Evolutionary conservation across 305 asterid genomes (phyloP).

Genomic region (Salvia sclarea): DNA sequence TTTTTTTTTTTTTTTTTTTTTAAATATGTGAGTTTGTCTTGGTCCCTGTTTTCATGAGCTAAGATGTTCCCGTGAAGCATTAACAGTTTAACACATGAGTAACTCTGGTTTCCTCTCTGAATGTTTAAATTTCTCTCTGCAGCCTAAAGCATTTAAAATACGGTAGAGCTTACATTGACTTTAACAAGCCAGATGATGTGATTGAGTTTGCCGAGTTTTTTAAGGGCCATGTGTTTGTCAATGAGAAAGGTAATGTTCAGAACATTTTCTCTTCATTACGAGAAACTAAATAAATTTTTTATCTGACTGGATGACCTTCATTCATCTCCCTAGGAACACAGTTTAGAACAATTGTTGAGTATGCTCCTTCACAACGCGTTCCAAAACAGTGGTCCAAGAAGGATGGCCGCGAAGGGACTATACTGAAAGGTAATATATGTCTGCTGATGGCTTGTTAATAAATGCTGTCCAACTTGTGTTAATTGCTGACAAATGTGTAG

Average conservation of each 20-base stretch:
- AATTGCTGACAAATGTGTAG: slow-evolving; percentile 53
- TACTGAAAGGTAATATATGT: slow-evolving; percentile 63
- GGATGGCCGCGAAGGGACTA: slow-evolving; percentile 92
- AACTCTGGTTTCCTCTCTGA: slow-evolving; percentile 24
- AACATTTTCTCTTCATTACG: slow-evolving; percentile 13
- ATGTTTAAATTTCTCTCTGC: slow-evolving; percentile 41
- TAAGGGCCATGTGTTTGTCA: slow-evolving; percentile 84
- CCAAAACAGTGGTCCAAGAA: slow-evolving; percentile 81
- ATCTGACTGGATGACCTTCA: slow-evolving; percentile 20
- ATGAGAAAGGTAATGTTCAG: slow-evolving; percentile 71
- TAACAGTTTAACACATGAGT: not conserved
- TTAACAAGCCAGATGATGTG: slow-evolving; percentile 74
- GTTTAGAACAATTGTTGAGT: slow-evolving; percentile 75
- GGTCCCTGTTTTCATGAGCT: not conserved
- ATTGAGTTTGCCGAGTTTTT: slow-evolving; percentile 85
- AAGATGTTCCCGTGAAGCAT: not conserved
- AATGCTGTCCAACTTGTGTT: slow-evolving; percentile 33
- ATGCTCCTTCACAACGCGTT: slow-evolving; percentile 90
- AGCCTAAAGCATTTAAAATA: slow-evolving; percentile 65
- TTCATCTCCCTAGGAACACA: slow-evolving; percentile 66
- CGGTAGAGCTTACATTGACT: slow-evolving; percentile 75
- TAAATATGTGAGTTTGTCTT: slow-evolving; percentile 8
- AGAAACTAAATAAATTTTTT: slow-evolving; percentile 14
- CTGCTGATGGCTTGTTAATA: slow-evolving; percentile 32
- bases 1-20: no score